Evolutionary conservation across 2,329 filamentous ascomycete genomes (phyloP), one percentile per base, ranked within the genome.

Genomic region (Sphaceloma murrayae): DNA sequence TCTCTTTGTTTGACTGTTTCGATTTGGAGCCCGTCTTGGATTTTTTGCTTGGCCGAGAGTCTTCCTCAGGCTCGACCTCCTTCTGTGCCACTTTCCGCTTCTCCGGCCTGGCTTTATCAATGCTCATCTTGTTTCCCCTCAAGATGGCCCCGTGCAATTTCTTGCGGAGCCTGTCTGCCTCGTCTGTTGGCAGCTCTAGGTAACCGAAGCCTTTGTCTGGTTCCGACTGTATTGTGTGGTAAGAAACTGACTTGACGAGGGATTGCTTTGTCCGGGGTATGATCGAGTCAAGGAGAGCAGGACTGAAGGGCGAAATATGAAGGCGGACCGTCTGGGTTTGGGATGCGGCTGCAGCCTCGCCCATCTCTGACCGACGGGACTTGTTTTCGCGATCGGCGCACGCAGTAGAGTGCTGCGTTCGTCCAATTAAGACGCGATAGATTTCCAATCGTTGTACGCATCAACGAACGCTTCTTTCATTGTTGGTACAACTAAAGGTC

Each of bases 141-240:
- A 98, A 66, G 17, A 85, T 82, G 2, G 82, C 76, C 22, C 89
- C 89, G 68, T 94, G 84, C 39, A 96, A 73, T 67, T 91, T 96
- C 66, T 82, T 89, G 67, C 80, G 86, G 44, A 96, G 65, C 62
- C 87, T 94, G n/a, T 89, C 82, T 7, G 89, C 91, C 52, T 94
- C 87, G 63, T 77, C 75, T 2, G 61, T 65, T 0, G 88, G 88
- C 27, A 98, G 66, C 34, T 93, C 87, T 48, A 96, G 70, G 65
- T 84, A 98, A 46, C 89, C 91, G 77, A 86, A 98, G 43, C 77
- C 80, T 59, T 78, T 82, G 52, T 98, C 91, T 10, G 89, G 89
- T 51, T 94, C 94, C 1, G 88, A 88, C 58, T 86, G 76, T 52
- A 95, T 67, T 4, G 71, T 70, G 63, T 96, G 89, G 65, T 82